Evolutionary conservation across 768 basidiomycete species (phyloP), one percentile per base, ranked within the genome.

Genomic region (Dacryopinax primogenitus): DNA sequence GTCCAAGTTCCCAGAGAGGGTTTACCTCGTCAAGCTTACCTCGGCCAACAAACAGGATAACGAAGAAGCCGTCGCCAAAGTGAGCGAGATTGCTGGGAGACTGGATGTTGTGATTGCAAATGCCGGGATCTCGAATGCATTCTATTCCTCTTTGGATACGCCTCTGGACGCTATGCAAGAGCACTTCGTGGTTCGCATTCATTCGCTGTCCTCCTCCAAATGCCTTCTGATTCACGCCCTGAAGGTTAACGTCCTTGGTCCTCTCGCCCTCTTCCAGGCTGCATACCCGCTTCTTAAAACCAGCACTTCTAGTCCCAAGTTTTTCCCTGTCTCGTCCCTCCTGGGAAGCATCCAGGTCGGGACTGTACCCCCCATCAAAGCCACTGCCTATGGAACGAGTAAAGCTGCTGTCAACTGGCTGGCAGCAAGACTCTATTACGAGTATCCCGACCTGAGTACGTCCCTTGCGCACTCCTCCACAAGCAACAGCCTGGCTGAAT

Each of bases 101-200:
- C 13, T 71, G 0, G 69, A 70, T 62, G 69, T 69, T 16, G 47
- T 70, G 34, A 66, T 71, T 28, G 71, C 71, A 26, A 71, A 71
- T 62, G 71, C 71, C 1, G 71, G 71, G 2, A 67, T 70, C 45
- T 4, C 26, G 13, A 26, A 47, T 3, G 23, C 23, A 9, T n/a
- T 33, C 28, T 9, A 3, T 16, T 45, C 30, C 23, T 30, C 51
- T n/a, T n/a, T 12, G 61, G 2, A 35, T 12, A 34, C n/a, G 12
- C 23, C 34, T 16, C 6, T 45, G 30, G 61, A 23, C 0, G 32
- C 3, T 1, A 6, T 63, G 32, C 15, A 6, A 4, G 28, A 45
- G 2, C 66, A 62, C 35, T 65, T 63, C 33, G 62, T 62, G 39
- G 62, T 65, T 6, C 45, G 45, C 23, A n/a, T n/a, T n/a, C n/a